Conservation (phyloP, 1,139 yeast genomes). For the Geotrichum klebahnii region DNA sequence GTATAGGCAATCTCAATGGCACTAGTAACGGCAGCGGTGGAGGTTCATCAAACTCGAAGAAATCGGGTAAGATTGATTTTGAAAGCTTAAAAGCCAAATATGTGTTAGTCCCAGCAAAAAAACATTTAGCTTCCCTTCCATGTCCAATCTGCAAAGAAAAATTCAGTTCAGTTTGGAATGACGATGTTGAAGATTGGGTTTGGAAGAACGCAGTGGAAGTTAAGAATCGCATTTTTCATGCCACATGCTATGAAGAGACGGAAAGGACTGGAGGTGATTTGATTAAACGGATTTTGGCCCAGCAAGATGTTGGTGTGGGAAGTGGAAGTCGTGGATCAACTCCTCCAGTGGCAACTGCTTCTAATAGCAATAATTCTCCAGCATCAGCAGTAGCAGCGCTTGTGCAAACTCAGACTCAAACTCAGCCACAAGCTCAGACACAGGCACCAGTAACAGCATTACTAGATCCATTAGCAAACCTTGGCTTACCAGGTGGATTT, state of each 20-base stretch:
- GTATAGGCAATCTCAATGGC: conserved; percentile 18
- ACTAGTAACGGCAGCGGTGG: background rate
- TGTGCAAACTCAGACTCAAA: conserved; percentile 3
- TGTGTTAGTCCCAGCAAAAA: conserved; percentile 61
- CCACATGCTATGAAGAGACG: conserved; percentile 75
- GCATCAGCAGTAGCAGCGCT: conserved; percentile 16
- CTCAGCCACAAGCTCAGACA: no score
- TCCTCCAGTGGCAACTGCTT: conserved; percentile 7
- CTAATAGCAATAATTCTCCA: no score
- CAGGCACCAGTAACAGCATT: background rate
- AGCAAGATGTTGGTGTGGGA: conserved; percentile 14
- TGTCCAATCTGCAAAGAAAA: conserved; percentile 89
- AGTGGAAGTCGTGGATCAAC: conserved; percentile 22
- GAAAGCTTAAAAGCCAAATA: conserved; percentile 33
- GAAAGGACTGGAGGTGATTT: conserved; percentile 39
- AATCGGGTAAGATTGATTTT: conserved; percentile 19
- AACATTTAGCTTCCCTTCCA: conserved; percentile 60
- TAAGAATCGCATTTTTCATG: conserved; percentile 75
- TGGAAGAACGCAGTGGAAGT: conserved; percentile 77
- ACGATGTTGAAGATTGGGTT: conserved; percentile 91
- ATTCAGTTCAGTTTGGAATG: conserved; percentile 76
- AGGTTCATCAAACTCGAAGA: background rate
- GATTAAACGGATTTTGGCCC: conserved; percentile 35
- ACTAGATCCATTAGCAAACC: conserved; percentile 7
- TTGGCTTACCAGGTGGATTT: conserved; percentile 18